phyloP scores from a whole-genome alignment of 2,329 filamentous ascomycete species.

The Penicillium sp. region DNA sequence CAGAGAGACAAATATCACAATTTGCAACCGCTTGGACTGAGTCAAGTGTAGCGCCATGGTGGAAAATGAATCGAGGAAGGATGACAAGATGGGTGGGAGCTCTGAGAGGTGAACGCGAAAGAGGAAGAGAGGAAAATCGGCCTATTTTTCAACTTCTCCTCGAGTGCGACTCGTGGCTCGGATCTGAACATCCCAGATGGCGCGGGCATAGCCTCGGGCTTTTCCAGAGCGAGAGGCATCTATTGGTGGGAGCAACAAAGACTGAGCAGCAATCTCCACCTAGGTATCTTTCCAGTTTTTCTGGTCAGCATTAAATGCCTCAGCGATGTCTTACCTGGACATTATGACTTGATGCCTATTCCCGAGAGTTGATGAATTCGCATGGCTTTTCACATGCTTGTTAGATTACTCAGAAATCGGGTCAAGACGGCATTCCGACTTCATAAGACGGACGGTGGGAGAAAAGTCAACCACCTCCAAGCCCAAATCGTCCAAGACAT shows the following conservation, averaged over 20 bases:
- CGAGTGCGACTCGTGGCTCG: background rate
- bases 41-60: background rate
- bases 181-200: background rate
- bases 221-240: background rate
- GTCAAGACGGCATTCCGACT: background rate
- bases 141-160: background rate
- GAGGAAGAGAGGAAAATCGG: background rate
- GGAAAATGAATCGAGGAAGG: too few species aligned
- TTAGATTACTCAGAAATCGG: background rate
- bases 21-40: background rate
- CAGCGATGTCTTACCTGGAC: background rate
- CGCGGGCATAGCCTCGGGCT: background rate
- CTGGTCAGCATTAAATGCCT: background rate
- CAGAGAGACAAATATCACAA: background rate
- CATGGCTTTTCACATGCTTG: too few species aligned
- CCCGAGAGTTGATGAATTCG: too few species aligned
- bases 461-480: background rate
- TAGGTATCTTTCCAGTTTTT: background rate
- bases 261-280: background rate
- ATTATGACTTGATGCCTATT: too few species aligned
- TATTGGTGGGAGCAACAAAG: background rate
- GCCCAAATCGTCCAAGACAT: background rate
- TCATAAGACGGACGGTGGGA: background rate
- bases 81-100: too few species aligned
- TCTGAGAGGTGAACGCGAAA: background rate